Evolutionary conservation across 2,329 filamentous ascomycete genomes (phyloP), one percentile per base, ranked within the genome.

Genomic region (Ophiosphaerella korrae): DNA sequence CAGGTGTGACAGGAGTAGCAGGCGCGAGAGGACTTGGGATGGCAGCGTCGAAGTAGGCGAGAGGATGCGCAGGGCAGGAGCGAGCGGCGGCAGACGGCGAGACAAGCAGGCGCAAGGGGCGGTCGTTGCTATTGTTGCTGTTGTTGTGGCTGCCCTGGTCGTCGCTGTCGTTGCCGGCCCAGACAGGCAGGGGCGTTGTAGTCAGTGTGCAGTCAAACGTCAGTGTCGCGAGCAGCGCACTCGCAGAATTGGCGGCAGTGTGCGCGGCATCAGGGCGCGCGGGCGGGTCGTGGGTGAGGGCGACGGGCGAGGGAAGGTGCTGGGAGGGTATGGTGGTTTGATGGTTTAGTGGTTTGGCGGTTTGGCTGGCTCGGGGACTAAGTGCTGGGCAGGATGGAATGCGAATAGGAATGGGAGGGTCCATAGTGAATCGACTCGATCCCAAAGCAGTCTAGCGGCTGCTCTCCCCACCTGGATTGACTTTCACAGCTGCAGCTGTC

Each of bases 211-310:
- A 21, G 18, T 21, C 18, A 54, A 40, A 66, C 60, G 63, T 67
- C 66, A 67, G 64, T 62, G 67, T 68, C 64, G 64, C 66, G 64
- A 57, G 55, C 58, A 68, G 64, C 66, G 62, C 68, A 59, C 67
- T 58, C 65, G 62, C 61, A 65, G 58, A 57, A 50, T 48, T 39
- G 54, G 58, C 56, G 52, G 61, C 57, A 52, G 53, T 50, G 35
- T 50, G 64, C 63, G 65, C 64, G 66, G 66, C 65, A 70, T 69
- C 59, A 46, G 63, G 63, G 59, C 59, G 53, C 51, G 31, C 32
- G 52, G 45, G 48, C 48, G 43, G 48, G 38, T 39, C 21, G 34
- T 24, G 39, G 51, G 36, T 13, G 35, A 37, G 43, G 18, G 18
- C 14, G 42, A 41, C 31, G 42, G 29, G 42, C 12, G 36, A 41